These are phyloP conservation scores for Cytospora piceicola DNA, from an alignment of 2,329 filamentous ascomycete genomes.

Conservation along the genomic window DNA sequence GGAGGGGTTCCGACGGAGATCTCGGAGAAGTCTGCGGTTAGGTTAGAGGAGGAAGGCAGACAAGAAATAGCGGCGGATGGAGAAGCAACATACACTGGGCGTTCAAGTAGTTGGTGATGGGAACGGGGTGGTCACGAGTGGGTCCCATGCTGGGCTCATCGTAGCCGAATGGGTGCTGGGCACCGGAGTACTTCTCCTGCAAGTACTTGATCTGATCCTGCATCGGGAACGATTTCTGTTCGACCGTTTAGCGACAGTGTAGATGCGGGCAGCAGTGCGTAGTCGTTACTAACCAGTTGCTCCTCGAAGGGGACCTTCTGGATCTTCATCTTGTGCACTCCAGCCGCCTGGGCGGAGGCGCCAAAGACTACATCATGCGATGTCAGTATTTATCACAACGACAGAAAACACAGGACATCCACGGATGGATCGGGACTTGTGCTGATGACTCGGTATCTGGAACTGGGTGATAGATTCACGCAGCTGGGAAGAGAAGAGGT, in stretches of 20 bases:
- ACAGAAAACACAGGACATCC: constrained; percentile 42
- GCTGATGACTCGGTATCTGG: background rate
- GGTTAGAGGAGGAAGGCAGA: constrained; percentile 9
- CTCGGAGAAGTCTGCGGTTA: constrained; percentile 85
- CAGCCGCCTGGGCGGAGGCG: constrained; percentile 75
- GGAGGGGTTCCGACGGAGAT: constrained; percentile 90
- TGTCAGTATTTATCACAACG: constrained; percentile 61
- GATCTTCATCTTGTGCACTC: constrained; percentile 94
- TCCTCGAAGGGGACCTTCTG: constrained; percentile 93
- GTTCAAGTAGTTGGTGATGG: constrained; percentile 97
- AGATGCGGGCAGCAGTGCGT: background rate
- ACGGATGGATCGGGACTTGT: background rate
- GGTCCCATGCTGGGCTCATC: constrained; percentile 26
- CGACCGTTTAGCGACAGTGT: constrained; percentile 23
- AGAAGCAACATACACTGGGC: constrained; percentile 80
- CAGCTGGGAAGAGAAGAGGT: background rate
- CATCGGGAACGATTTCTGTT: constrained; percentile 77
- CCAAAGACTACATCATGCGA: constrained; percentile 27
- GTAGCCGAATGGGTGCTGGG: constrained; percentile 29
- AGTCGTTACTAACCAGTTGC: constrained; percentile 73
- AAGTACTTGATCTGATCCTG: constrained; percentile 80
- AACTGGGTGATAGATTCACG: background rate
- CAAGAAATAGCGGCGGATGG: constrained; percentile 11
- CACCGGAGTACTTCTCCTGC: constrained; percentile 94
- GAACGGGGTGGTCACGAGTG: constrained; percentile 71